These are phyloP conservation scores for Aspergillus diversus DNA, from an alignment of 495 filamentous ascomycete genomes.

Conservation along the genomic window DNA sequence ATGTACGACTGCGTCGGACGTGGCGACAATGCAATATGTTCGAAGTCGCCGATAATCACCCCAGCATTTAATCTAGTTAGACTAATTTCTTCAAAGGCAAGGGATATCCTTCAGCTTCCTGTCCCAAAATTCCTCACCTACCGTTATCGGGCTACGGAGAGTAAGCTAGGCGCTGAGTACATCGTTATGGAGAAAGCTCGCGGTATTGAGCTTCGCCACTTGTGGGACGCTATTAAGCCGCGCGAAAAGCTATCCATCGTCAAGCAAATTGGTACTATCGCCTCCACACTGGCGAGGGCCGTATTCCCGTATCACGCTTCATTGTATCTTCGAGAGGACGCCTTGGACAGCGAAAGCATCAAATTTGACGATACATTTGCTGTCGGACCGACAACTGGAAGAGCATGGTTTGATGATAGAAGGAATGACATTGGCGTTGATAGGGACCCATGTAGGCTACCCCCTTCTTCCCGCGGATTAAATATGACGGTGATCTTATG, in stretches of 20 bases:
- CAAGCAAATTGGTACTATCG: slow-evolving; percentile 16
- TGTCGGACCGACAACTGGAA: slow-evolving; percentile 16
- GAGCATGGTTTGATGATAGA: slow-evolving; percentile 19
- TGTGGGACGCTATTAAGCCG: slow-evolving; percentile 18
- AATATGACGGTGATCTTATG: neutral
- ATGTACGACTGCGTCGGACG: slow-evolving; percentile 41
- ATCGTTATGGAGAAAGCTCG: slow-evolving; percentile 25
- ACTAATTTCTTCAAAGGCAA: slow-evolving; percentile 4
- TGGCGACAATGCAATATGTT: slow-evolving; percentile 39
- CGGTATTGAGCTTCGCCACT: slow-evolving; percentile 14
- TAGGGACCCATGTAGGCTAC: slow-evolving; percentile 17
- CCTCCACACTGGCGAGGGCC: slow-evolving; percentile 4
- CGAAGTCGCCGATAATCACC: neutral
- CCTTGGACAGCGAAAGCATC: slow-evolving; percentile 14
- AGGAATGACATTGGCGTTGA: slow-evolving; percentile 14
- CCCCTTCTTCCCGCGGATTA: neutral
- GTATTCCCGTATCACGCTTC: slow-evolving; percentile 11
- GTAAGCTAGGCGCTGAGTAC: slow-evolving; percentile 22
- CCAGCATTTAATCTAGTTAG: neutral
- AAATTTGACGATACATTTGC: slow-evolving; percentile 14
- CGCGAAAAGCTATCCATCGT: slow-evolving; percentile 19
- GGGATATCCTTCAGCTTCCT: slow-evolving; percentile 14
- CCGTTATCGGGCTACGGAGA: slow-evolving; percentile 7
- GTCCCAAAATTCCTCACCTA: slow-evolving; percentile 20
- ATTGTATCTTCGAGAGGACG: slow-evolving; percentile 11